Percentiles rank a stretch among this genome's conserved stretches.
Conservation (phyloP, 2,329 filamentous ascomycete species). For the Ceratocystiopsis sp. region DNA sequence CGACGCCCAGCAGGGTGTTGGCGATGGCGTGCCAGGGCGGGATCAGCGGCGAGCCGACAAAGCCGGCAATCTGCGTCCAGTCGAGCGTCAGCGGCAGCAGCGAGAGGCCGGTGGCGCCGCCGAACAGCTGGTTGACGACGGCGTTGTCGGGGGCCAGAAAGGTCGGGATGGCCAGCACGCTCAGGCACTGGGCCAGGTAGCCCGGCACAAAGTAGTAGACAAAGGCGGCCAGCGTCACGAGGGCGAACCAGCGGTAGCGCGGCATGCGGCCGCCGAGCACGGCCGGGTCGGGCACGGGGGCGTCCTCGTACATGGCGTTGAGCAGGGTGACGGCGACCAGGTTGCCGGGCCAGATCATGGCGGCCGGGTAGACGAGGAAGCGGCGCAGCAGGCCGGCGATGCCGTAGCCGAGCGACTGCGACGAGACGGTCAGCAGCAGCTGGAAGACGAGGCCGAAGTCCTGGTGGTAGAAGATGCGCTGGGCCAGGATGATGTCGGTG, state of each 20-base stretch:
- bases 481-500: constrained; percentile 56
- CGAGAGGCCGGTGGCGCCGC: constrained; percentile 25
- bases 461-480: constrained; percentile 55
- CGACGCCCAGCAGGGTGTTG: constrained; percentile 52
- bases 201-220: constrained; percentile 37
- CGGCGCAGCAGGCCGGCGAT: constrained; percentile 50
- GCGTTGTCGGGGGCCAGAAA: constrained; percentile 30
- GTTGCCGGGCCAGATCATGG: constrained; percentile 60
- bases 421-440: constrained; percentile 48
- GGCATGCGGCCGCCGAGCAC: constrained; percentile 48
- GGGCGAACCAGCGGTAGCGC: constrained; percentile 31
- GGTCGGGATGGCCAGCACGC: constrained; percentile 28
- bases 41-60: constrained; percentile 49
- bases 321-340: constrained; percentile 51
- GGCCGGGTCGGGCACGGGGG: constrained; percentile 29
- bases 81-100: constrained; percentile 28
- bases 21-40: constrained; percentile 58
- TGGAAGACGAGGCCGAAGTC: constrained; percentile 51
- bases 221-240: constrained; percentile 24
- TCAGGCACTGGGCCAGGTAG: constrained; percentile 30
- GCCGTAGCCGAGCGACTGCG: constrained; percentile 52
- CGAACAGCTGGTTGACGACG: constrained; percentile 31
- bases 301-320: constrained; percentile 53
- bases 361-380: constrained; percentile 46
- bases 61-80: constrained; percentile 50